Evolutionary conservation across 1,139 yeast genomes (phyloP), one percentile per base, ranked within the genome.

Genomic region (Geotrichum phurueaensis): DNA sequence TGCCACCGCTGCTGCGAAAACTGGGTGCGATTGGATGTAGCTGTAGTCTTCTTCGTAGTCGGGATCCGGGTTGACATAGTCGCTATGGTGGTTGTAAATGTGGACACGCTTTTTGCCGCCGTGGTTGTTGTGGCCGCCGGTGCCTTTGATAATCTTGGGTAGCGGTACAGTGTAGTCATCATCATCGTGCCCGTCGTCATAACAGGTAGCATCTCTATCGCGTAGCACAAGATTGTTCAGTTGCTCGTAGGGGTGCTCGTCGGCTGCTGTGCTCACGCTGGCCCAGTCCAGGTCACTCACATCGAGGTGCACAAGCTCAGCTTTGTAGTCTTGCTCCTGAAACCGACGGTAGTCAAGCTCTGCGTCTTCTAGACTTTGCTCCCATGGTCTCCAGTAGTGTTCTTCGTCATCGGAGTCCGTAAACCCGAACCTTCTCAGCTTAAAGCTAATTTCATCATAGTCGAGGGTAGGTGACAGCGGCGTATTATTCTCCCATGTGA

Each of bases 311-410:
- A 53, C 57, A 3, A 61, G 39, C 20, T 61, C 58, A 15, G 57
- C 53, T 29, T 61, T 59, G 52, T 50, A 59, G 51, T 61, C 63
- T 10, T 61, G 57, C 10, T 59, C 48, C 33, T 51, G 56, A 36
- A 56, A 56, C n/a, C 36, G 33, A 2, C 43, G 48, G 62, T 67
- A 68, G 39, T 65, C 68, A 1, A 33, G 55, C 29, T 69, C 72
- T 0, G 72, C 72, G 18, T 63, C 64, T 6, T 47, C 60, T 33
- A 66, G 22, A 13, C 60, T 57, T 12, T 50, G 45, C 29, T 62
- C 58, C 72, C 72, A 70, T 9, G 65, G 67, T 23, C 66, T 60
- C 71, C 71, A 69, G 63, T 69, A 69, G 57, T 65, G 60, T 56
- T 67, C 69, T 39, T 69, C 71, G 53, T 68, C 69, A 49, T 70